phyloP scores from a whole-genome alignment of 1,139 yeast species.

The Meyerozyma carpophila region DNA sequence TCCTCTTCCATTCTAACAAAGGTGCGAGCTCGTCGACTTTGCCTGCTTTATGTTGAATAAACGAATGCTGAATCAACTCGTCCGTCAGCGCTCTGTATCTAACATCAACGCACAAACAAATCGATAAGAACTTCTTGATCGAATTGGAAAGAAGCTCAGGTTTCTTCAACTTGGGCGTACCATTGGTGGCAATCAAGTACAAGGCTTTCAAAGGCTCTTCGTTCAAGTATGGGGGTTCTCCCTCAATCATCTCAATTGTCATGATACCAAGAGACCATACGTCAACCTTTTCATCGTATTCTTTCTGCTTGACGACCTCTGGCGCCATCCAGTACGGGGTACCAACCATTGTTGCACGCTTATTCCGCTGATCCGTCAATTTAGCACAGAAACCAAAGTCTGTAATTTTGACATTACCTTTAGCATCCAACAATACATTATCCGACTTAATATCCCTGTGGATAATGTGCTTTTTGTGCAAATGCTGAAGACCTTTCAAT shows the following conservation, averaged over 20 bases:
- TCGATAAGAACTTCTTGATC: constrained; percentile 81
- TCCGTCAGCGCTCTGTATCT: constrained; percentile 87
- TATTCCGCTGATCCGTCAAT: constrained; percentile 84
- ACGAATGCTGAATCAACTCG: constrained; percentile 77
- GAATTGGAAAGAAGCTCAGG: constrained; percentile 77
- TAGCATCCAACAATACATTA: constrained; percentile 79
- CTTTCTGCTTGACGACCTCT: constrained; percentile 94
- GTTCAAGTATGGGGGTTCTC: constrained; percentile 95
- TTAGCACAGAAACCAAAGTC: constrained; percentile 99
- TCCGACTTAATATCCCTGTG: constrained; percentile 96
- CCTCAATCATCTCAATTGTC: constrained; percentile 98
- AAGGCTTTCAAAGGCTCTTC: constrained; percentile 91
- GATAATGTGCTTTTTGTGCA: constrained; percentile 86
- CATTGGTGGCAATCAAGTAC: constrained; percentile 91
- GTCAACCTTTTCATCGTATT: constrained; percentile 94
- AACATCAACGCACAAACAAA: constrained; percentile 94
- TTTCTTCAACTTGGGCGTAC: constrained; percentile 89
- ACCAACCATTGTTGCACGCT: constrained; percentile 98
- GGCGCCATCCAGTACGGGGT: constrained; percentile 99
- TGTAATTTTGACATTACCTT: constrained; percentile 89
- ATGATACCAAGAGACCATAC: constrained; percentile 97
- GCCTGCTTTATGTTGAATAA: constrained; percentile 68
- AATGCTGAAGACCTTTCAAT: constrained; percentile 82
- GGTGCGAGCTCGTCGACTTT: constrained; percentile 61
- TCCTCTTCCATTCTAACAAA: constrained; percentile 62